Evolutionary conservation across 108 stramenopile genomes (phyloP).

Genomic region (Cyclotella atomus): DNA sequence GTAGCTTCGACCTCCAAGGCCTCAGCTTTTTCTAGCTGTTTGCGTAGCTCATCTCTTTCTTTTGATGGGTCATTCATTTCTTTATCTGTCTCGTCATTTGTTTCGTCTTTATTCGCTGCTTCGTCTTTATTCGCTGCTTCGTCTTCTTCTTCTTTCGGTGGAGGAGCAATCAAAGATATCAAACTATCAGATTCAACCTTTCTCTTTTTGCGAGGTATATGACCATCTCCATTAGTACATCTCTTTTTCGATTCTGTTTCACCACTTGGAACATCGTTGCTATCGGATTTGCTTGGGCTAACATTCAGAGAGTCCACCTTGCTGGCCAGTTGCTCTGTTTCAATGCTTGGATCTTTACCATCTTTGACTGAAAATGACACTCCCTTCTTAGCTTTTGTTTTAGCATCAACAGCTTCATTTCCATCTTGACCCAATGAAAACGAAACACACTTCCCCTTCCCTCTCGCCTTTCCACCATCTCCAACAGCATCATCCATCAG

Average conservation of each 20-base stretch:
- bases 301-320: neutral
- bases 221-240: neutral
- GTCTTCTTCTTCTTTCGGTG: neutral
- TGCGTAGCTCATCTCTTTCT: slow-evolving; percentile 53
- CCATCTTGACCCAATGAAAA: neutral
- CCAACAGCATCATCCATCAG: neutral
- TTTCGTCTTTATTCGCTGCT: too few species aligned
- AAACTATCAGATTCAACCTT: slow-evolving; percentile 13
- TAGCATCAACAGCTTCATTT: neutral
- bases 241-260: neutral
- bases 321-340: neutral
- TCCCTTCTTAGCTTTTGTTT: neutral
- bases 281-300: neutral
- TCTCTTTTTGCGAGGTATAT: slow-evolving; percentile 28
- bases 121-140: neutral
- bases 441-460: neutral
- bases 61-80: slow-evolving; percentile 39
- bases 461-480: neutral
- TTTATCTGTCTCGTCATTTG: too few species aligned
- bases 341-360: neutral
- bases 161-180: slow-evolving; percentile 3
- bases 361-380: neutral
- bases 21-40: slow-evolving; percentile 61
- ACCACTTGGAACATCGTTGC: too few species aligned
- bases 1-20: slow-evolving; percentile 64